A percentile compares a stretch with the other conserved stretches of the same genome.
These are phyloP conservation scores for Sporisorium iseilematis-ciliati DNA, from an alignment of 1,284 basidiomycete genomes.

Conservation along the genomic window DNA sequence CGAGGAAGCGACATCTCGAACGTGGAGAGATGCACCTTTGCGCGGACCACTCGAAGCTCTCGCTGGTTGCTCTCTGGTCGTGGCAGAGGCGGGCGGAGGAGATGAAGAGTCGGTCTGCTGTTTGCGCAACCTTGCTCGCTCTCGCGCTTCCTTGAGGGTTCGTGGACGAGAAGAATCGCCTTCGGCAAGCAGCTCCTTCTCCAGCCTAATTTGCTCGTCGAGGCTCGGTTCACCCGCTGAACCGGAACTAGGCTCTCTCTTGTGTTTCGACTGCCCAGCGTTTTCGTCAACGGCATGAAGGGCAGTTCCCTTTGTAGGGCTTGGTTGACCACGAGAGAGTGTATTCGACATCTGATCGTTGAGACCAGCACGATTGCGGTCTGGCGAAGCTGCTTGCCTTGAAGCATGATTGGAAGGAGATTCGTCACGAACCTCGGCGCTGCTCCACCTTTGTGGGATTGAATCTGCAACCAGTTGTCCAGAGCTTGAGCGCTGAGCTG, in stretches of 20 bases:
- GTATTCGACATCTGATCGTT: background rate
- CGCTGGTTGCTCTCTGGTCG: background rate
- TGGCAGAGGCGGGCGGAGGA: constrained; percentile 5
- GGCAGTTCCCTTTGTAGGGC: constrained; percentile 14
- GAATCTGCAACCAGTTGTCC: constrained; percentile 11
- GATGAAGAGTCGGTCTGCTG: constrained; percentile 33
- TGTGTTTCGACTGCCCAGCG: background rate
- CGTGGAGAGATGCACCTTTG: constrained; percentile 26
- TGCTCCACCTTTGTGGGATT: constrained; percentile 32
- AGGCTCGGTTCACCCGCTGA: constrained; percentile 27
- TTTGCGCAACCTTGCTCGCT: constrained; percentile 43
- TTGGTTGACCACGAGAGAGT: constrained; percentile 1
- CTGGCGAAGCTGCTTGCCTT: constrained; percentile 2
- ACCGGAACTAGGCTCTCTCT: background rate
- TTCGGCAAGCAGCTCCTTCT: constrained; percentile 40
- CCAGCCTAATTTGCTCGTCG: constrained; percentile 45
- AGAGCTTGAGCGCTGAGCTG: constrained; percentile 16
- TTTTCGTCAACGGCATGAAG: constrained; percentile 21
- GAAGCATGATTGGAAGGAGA: constrained; percentile 3
- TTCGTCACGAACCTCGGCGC: constrained; percentile 24
- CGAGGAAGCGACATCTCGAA: constrained; percentile 32
- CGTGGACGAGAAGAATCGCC: constrained; percentile 38
- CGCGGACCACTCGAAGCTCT: constrained; percentile 14
- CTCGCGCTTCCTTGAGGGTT: constrained; percentile 53
- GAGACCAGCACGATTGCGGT: background rate